Conservation (phyloP, 345 rosid species). For the Mercurialis annua region DNA sequence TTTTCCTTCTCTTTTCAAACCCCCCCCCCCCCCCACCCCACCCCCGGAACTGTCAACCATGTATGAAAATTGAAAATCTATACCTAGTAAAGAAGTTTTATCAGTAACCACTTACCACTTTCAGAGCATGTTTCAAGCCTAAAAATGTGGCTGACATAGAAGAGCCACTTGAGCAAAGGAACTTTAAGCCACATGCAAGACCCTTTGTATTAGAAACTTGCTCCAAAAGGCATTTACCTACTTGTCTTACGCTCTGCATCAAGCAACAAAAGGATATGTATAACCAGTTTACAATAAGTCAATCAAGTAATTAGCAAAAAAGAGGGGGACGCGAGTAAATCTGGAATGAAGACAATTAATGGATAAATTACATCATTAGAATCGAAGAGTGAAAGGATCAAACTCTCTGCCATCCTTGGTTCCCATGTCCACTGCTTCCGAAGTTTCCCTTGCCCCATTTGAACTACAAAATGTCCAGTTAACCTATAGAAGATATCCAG, state of each 20-base stretch:
- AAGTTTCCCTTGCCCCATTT: conserved; percentile 58
- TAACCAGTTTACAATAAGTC: conserved; percentile 9
- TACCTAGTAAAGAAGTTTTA: conserved; percentile 21
- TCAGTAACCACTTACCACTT: conserved; percentile 48
- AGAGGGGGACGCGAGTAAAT: neutral
- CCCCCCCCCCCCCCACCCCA: too few species aligned
- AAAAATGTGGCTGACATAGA: conserved; percentile 53
- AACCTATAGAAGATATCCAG: conserved; percentile 52
- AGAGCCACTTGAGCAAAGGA: conserved; percentile 62
- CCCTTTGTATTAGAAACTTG: conserved; percentile 80
- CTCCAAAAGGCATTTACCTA: conserved; percentile 82
- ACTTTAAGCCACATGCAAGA: conserved; percentile 77
- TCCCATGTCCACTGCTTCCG: conserved; percentile 90
- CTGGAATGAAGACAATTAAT: neutral
- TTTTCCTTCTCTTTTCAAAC: too few species aligned
- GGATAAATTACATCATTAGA: conserved; percentile 66
- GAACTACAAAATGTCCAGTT: conserved; percentile 64
- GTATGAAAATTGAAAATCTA: conserved; percentile 12
- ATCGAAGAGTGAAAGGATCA: conserved; percentile 83
- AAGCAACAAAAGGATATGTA: conserved; percentile 20
- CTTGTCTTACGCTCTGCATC: conserved; percentile 78
- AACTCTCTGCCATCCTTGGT: conserved; percentile 77
- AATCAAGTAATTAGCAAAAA: too few species aligned
- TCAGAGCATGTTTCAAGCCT: conserved; percentile 78
- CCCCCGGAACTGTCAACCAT: neutral